Conservation (phyloP, 83 land plant genomes). For the Picea abies region DNA sequence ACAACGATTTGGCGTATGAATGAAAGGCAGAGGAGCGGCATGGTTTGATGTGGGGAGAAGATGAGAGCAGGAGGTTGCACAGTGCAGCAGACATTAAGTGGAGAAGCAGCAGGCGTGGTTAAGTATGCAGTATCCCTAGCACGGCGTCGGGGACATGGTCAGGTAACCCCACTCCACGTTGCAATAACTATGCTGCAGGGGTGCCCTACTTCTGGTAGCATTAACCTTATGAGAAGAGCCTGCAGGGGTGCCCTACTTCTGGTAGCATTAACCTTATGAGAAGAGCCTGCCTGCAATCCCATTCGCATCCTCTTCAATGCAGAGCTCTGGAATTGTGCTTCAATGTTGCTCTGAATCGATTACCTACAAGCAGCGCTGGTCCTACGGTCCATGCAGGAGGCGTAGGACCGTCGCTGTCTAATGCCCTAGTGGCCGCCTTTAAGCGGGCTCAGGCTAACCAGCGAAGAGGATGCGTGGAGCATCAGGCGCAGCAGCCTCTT, state of each 20-base stretch:
- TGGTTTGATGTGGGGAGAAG: neutral
- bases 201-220: neutral
- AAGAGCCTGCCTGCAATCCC: constrained; percentile 69
- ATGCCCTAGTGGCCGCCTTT: constrained; percentile 77
- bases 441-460: constrained; percentile 86
- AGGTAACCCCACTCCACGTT: constrained; percentile 93
- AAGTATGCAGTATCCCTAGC: constrained; percentile 79
- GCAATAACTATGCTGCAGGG: constrained; percentile 64
- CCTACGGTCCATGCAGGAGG: neutral
- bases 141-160: constrained; percentile 78
- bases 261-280: constrained; percentile 44
- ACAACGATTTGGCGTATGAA: too few species aligned
- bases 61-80: constrained; percentile 80
- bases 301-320: constrained; percentile 56
- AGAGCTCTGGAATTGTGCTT: constrained; percentile 77
- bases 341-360: constrained; percentile 76
- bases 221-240: neutral
- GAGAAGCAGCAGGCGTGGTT: constrained; percentile 75
- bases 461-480: constrained; percentile 69
- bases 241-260: too few species aligned
- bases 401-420: constrained; percentile 48
- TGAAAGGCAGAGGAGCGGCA: too few species aligned
- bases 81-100: constrained; percentile 80
- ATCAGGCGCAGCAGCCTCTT: constrained; percentile 53
- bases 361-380: constrained; percentile 32